These are phyloP conservation scores for Nematocida sp. DNA, from an alignment of 371 early-diverging fungal species.

Conservation along the genomic window DNA sequence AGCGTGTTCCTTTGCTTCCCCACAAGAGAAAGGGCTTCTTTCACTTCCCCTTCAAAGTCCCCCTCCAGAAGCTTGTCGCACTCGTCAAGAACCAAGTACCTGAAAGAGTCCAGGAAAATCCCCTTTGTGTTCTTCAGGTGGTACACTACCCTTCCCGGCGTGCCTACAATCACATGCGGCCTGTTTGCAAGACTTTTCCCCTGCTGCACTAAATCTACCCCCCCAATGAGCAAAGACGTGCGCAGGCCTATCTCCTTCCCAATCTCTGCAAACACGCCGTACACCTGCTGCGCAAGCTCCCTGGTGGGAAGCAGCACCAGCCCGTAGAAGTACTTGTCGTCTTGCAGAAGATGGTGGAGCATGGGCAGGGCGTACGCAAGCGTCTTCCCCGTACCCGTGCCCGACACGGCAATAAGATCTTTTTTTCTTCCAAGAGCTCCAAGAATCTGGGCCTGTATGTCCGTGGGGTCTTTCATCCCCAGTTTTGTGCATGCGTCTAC, in stretches of 20 bases:
- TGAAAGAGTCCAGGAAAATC: conserved; percentile 73
- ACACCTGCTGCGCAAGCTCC: conserved; percentile 89
- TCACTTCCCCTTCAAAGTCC: conserved; percentile 82
- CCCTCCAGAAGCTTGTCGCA: conserved; percentile 94
- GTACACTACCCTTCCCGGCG: conserved; percentile 91
- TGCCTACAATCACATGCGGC: conserved; percentile 90
- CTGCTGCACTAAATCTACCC: conserved; percentile 81
- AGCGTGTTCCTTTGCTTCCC: conserved; percentile 84
- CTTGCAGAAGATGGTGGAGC: conserved; percentile 70
- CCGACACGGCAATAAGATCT: conserved; percentile 90
- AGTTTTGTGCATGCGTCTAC: conserved; percentile 23
- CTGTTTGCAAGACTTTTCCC: conserved; percentile 76
- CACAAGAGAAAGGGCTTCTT: conserved; percentile 78
- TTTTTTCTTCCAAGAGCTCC: conserved; percentile 78
- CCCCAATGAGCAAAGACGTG: conserved; percentile 83
- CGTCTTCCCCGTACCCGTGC: conserved; percentile 94
- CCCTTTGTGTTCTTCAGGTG: conserved; percentile 75
- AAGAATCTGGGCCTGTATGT: conserved; percentile 86
- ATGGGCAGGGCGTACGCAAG: conserved; percentile 90
- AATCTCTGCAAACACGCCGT: conserved; percentile 78
- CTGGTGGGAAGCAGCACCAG: conserved; percentile 88
- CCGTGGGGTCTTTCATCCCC: conserved; percentile 56
- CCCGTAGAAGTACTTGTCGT: conserved; percentile 58
- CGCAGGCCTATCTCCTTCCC: conserved; percentile 78
- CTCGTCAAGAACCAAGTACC: conserved; percentile 90